Conservation (phyloP, 495 filamentous ascomycete species). For the Astrothelium macrocarpum region DNA sequence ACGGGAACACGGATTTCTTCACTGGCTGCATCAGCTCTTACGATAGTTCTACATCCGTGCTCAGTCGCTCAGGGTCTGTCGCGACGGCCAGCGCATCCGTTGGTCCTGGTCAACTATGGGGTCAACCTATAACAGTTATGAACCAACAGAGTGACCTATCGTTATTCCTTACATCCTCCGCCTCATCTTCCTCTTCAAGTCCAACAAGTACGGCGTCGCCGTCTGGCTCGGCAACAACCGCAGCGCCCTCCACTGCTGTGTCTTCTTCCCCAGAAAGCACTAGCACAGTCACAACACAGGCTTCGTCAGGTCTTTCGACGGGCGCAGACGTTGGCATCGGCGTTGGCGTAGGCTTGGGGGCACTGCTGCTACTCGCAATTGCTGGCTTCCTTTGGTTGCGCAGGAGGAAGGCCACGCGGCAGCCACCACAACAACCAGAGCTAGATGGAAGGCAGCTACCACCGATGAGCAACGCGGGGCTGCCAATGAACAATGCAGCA, state of each 20-base stretch:
- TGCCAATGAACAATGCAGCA: neutral
- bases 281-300: neutral
- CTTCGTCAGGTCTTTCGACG: neutral
- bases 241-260: neutral
- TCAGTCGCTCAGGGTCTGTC: slow-evolving; percentile 2
- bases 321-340: neutral
- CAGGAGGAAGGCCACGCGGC: neutral
- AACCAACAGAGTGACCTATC: neutral
- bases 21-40: slow-evolving; percentile 3
- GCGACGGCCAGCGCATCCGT: neutral
- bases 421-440: neutral
- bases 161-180: slow-evolving; percentile 1
- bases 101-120: neutral
- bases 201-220: neutral
- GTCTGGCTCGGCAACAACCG: neutral
- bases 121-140: neutral
- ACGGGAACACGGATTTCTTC: neutral
- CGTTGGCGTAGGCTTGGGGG: neutral
- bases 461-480: neutral
- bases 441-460: neutral
- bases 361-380: neutral
- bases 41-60: neutral
- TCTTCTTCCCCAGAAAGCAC: neutral
- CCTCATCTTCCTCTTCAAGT: neutral
- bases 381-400: neutral